Evolutionary conservation across 2,329 filamentous ascomycete genomes (phyloP).

Genomic region (Botryosphaeria dothidea): DNA sequence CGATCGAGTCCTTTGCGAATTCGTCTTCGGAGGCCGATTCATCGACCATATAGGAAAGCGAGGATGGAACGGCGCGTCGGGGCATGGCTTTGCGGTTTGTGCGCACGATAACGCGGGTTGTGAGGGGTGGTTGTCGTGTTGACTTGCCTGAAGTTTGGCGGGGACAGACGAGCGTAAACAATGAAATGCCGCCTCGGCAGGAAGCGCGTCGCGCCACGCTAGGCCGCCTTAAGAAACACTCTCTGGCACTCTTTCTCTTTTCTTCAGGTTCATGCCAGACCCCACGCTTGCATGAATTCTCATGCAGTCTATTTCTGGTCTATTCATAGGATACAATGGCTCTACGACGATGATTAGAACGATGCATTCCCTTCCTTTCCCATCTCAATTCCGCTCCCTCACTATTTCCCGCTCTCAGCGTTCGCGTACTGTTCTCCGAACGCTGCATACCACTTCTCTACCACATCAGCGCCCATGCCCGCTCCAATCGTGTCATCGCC

Average conservation of each 20-base stretch:
- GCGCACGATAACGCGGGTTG: background rate
- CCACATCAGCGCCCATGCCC: conserved; percentile 43
- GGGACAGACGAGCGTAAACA: conserved; percentile 9
- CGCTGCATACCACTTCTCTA: conserved; percentile 47
- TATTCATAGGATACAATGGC: background rate
- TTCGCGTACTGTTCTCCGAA: conserved; percentile 40
- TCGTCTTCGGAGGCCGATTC: conserved; percentile 44
- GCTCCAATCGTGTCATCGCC: conserved; percentile 53
- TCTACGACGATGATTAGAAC: background rate
- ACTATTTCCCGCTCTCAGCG: conserved; percentile 20
- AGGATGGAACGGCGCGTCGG: conserved; percentile 32
- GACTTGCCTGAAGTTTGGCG: background rate
- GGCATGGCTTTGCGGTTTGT: conserved; percentile 28
- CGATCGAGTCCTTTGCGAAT: conserved; percentile 36
- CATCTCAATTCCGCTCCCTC: too few species aligned
- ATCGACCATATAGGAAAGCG: conserved; percentile 41
- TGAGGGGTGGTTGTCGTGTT: background rate
- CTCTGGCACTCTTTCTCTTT: background rate
- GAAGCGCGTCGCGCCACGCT: conserved; percentile 5
- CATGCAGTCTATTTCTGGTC: too few species aligned
- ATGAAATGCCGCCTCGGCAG: background rate
- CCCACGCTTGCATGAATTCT: too few species aligned
- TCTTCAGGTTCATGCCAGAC: too few species aligned
- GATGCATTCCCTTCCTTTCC: background rate
- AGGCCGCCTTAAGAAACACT: background rate